Evolutionary conservation across 23 red algal species (phyloP).

Genomic region (Gracilaria domingensis): DNA sequence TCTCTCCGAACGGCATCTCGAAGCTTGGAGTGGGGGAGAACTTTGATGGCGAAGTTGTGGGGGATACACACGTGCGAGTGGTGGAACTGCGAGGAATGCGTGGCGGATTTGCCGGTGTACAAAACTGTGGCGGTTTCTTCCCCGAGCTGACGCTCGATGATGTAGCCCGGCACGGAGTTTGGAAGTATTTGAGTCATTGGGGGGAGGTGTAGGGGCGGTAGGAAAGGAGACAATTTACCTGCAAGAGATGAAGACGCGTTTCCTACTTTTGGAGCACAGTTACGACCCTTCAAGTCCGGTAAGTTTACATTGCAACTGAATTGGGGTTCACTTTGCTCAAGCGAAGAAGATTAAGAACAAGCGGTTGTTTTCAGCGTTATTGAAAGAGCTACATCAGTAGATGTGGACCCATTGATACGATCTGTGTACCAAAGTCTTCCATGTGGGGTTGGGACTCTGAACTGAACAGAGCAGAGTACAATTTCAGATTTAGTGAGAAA

Average conservation of each 20-base stretch:
- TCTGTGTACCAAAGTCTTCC: conserved; percentile 37
- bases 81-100: conserved; percentile 11
- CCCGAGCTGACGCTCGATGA: conserved; percentile 33
- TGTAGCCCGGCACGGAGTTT: conserved; percentile 28
- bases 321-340: conserved; percentile 40
- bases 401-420: neutral
- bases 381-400: conserved; percentile 50
- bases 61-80: neutral
- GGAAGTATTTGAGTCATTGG: conserved; percentile 26
- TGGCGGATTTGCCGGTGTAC: conserved; percentile 5
- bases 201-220: neutral
- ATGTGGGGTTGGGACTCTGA: conserved; percentile 37
- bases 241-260: neutral
- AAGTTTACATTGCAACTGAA: conserved; percentile 61
- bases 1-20: conserved; percentile 42
- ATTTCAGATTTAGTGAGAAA: conserved; percentile 53
- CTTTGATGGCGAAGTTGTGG: conserved; percentile 39
- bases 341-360: conserved; percentile 57
- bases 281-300: conserved; percentile 59
- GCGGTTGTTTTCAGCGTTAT: conserved; percentile 28
- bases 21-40: conserved; percentile 61
- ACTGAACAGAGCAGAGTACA: conserved; percentile 27
- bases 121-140: conserved; percentile 45
- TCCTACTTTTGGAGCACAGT: conserved; percentile 46
- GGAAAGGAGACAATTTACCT: too few relatives aligned